These are phyloP conservation scores for Pouteria campechiana DNA, from an alignment of 179 eudicot species.

Conservation along the genomic window DNA sequence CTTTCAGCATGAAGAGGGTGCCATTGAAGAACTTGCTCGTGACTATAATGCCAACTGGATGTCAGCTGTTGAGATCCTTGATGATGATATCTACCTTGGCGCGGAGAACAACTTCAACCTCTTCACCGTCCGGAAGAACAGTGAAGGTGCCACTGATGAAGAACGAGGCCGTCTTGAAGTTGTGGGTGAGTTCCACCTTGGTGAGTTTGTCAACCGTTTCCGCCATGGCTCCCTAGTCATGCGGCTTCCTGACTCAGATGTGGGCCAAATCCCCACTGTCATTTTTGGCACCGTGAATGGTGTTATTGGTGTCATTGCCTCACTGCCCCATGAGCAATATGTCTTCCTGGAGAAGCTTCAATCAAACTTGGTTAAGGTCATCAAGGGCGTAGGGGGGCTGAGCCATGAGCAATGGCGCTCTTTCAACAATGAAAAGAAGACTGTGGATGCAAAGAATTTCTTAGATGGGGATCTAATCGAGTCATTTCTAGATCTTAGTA, in stretches of 20 bases:
- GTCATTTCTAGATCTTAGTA: conserved; percentile 80
- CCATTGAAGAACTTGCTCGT: conserved; percentile 97
- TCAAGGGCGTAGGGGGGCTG: conserved; percentile 94
- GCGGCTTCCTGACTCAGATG: conserved; percentile 90
- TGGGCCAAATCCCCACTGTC: conserved; percentile 86
- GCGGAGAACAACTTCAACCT: conserved; percentile 88
- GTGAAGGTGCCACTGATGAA: conserved; percentile 94
- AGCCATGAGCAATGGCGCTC: conserved; percentile 99
- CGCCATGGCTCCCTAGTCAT: conserved; percentile 95
- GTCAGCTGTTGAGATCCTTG: conserved; percentile 96
- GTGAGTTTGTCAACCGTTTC: conserved; percentile 86
- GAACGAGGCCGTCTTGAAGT: conserved; percentile 98
- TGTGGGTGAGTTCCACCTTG: conserved; percentile 95
- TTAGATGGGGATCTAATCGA: conserved; percentile 94
- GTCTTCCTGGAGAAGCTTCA: conserved; percentile 80
- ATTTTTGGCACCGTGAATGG: conserved; percentile 94
- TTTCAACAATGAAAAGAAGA: conserved; percentile 86
- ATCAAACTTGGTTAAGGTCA: conserved; percentile 63
- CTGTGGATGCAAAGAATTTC: conserved; percentile 73
- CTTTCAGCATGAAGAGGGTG: conserved; percentile 94
- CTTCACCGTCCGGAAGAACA: conserved; percentile 85
- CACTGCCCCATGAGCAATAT: conserved; percentile 84
- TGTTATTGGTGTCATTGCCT: conserved; percentile 87
- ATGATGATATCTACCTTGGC: conserved; percentile 86
- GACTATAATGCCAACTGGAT: conserved; percentile 99